These are phyloP conservation scores for Dactylonectria estremocensis DNA, from an alignment of 2,329 filamentous ascomycete species.

Conservation along the genomic window DNA sequence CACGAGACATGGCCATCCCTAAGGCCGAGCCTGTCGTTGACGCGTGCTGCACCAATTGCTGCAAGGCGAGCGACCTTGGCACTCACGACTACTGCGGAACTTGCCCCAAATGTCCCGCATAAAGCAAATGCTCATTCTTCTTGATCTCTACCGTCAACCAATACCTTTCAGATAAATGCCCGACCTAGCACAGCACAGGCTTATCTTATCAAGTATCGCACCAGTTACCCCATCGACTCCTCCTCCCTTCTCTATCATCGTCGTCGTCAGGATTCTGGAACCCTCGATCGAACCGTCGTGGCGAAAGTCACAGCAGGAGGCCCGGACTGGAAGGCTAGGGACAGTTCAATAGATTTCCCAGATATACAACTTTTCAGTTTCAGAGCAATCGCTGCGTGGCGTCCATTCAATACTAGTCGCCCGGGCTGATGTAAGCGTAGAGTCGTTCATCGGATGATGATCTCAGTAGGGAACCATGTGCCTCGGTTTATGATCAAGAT, in stretches of 20 bases:
- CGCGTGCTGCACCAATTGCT: slow-evolving; percentile 50
- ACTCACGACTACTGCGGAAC: slow-evolving; percentile 54
- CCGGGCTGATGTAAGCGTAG: neutral
- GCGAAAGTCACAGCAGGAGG: neutral
- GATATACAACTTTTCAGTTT: slow-evolving; percentile 6
- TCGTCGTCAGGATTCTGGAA: neutral
- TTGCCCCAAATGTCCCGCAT: slow-evolving; percentile 48
- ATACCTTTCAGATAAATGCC: neutral
- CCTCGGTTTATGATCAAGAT: neutral
- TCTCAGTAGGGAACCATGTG: neutral
- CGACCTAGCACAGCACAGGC: slow-evolving; percentile 19
- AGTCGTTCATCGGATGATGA: neutral
- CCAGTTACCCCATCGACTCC: neutral
- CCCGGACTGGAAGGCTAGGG: neutral
- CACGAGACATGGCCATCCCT: slow-evolving; percentile 37
- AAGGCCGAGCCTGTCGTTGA: slow-evolving; percentile 40
- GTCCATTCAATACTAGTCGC: neutral
- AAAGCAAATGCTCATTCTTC: neutral
- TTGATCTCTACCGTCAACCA: neutral
- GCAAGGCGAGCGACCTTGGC: slow-evolving; percentile 51
- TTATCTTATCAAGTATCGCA: slow-evolving; percentile 17
- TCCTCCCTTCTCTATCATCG: neutral
- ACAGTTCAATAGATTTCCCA: slow-evolving; percentile 26
- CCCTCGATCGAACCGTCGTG: neutral
- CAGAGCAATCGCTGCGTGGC: neutral